phyloP scores from a whole-genome alignment of 176 grass and related monocot species.

The Ananas comosus region DNA sequence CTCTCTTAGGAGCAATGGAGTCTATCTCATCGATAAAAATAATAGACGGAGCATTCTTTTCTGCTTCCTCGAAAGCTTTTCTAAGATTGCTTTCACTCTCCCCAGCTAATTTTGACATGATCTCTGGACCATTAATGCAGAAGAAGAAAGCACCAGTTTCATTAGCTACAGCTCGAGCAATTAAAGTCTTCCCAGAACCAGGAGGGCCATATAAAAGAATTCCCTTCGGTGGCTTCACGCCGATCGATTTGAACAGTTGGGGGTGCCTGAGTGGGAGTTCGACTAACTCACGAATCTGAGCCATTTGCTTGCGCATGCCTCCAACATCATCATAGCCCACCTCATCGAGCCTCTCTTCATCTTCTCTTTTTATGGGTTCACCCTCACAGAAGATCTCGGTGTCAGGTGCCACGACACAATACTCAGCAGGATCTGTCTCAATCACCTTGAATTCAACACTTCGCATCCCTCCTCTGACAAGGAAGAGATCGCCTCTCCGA shows the following conservation, averaged over 20 bases:
- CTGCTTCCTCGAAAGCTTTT: slow-evolving; percentile 60
- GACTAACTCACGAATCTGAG: slow-evolving; percentile 46
- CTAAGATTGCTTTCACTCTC: slow-evolving; percentile 58
- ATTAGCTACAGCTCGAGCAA: slow-evolving; percentile 49
- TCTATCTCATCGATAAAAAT: slow-evolving; percentile 64
- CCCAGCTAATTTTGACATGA: slow-evolving; percentile 56
- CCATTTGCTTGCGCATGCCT: slow-evolving; percentile 50
- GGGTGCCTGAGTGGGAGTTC: slow-evolving; percentile 59
- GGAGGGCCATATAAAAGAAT: slow-evolving; percentile 50
- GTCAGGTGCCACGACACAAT: slow-evolving; percentile 27
- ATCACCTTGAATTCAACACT: slow-evolving; percentile 60
- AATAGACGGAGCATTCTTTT: slow-evolving; percentile 55
- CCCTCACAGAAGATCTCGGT: slow-evolving; percentile 45
- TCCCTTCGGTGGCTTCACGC: slow-evolving; percentile 55
- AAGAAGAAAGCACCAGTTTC: slow-evolving; percentile 54
- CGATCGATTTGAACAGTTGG: slow-evolving; percentile 45
- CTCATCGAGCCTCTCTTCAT: slow-evolving; percentile 48
- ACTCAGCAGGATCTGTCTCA: slow-evolving; percentile 33
- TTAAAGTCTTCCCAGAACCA: slow-evolving; percentile 43
- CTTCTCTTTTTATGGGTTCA: slow-evolving; percentile 41
- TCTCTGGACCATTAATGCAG: slow-evolving; percentile 52
- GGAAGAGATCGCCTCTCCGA: slow-evolving; percentile 49
- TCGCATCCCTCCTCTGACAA: slow-evolving; percentile 40
- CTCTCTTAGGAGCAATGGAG: slow-evolving; percentile 44
- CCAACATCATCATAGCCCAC: slow-evolving; percentile 55